These are phyloP conservation scores for Colletotrichum viniferum DNA, from an alignment of 2,329 filamentous ascomycete genomes.

Conservation along the genomic window DNA sequence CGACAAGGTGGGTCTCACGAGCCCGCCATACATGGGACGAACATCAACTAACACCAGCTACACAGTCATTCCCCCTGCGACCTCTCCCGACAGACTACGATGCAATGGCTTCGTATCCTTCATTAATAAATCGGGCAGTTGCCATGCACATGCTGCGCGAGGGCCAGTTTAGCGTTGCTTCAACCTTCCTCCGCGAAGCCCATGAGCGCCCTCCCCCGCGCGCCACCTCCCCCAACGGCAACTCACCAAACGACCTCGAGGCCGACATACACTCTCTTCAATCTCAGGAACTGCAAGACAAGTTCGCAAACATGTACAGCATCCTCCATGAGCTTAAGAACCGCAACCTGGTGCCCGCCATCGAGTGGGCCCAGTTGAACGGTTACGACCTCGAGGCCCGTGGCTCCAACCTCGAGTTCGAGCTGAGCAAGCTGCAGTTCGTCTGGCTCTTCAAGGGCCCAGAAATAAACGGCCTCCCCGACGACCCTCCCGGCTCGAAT, in stretches of 20 bases:
- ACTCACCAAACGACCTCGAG: conserved; percentile 4
- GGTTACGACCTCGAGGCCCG: conserved; percentile 74
- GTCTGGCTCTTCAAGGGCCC: conserved; percentile 82
- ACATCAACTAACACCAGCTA: conserved; percentile 18
- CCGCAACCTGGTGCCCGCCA: conserved; percentile 80
- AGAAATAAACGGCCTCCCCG: conserved; percentile 57
- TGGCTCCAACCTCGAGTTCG: conserved; percentile 94
- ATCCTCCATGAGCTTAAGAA: conserved; percentile 81
- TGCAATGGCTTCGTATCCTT: conserved; percentile 74
- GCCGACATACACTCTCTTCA: conserved; percentile 62
- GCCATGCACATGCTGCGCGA: conserved; percentile 92
- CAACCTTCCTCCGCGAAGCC: conserved; percentile 80
- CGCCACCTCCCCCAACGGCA: conserved; percentile 18
- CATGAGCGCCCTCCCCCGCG: conserved; percentile 37
- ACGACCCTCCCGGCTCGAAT: conserved; percentile 47
- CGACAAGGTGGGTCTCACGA: conserved; percentile 66
- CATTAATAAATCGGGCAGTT: conserved; percentile 89
- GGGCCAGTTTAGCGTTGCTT: conserved; percentile 88
- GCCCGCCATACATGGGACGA: not conserved
- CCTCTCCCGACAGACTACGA: conserved; percentile 81
- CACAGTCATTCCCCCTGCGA: conserved; percentile 47
- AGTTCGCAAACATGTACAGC: conserved; percentile 89
- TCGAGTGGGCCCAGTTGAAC: conserved; percentile 81
- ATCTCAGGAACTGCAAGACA: conserved; percentile 72
- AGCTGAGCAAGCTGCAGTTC: conserved; percentile 88